These are phyloP conservation scores for Syzygium aromaticum DNA, from an alignment of 345 rosid genomes.

Conservation along the genomic window DNA sequence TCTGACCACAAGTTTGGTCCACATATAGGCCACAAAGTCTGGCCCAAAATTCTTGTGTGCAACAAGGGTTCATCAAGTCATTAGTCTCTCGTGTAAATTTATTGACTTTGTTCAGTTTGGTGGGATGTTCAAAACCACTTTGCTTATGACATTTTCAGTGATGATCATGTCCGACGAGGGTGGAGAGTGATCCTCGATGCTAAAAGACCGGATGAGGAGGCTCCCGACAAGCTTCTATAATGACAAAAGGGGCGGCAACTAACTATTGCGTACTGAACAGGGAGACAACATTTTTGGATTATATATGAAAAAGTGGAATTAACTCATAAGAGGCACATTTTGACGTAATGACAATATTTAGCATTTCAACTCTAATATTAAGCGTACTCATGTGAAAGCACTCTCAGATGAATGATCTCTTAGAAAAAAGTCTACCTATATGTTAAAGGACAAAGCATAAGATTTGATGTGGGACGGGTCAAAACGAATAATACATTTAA, in stretches of 20 bases:
- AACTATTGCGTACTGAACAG: rapidly evolving
- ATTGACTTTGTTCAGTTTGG: background rate
- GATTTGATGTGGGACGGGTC: rapidly evolving
- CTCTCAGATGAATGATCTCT: rapidly evolving
- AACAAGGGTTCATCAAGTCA: background rate
- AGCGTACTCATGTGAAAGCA: background rate
- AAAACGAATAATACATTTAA: background rate
- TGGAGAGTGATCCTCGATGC: background rate
- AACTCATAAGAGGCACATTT: background rate
- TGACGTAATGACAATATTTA: background rate
- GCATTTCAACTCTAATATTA: background rate
- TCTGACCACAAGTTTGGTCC: background rate
- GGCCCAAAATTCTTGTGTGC: background rate
- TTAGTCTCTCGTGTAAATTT: background rate
- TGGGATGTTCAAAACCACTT: background rate
- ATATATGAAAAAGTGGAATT: background rate
- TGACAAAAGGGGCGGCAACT: rapidly evolving
- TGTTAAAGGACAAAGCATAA: background rate
- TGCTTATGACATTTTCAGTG: background rate
- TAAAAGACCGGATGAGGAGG: rapidly evolving
- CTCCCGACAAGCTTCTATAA: rapidly evolving
- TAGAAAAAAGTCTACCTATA: rapidly evolving
- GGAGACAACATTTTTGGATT: rapidly evolving
- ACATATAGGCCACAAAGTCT: background rate
- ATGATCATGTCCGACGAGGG: background rate